These are phyloP conservation scores for Candida insectalens DNA, from an alignment of 805 yeast genomes.

Conservation along the genomic window DNA sequence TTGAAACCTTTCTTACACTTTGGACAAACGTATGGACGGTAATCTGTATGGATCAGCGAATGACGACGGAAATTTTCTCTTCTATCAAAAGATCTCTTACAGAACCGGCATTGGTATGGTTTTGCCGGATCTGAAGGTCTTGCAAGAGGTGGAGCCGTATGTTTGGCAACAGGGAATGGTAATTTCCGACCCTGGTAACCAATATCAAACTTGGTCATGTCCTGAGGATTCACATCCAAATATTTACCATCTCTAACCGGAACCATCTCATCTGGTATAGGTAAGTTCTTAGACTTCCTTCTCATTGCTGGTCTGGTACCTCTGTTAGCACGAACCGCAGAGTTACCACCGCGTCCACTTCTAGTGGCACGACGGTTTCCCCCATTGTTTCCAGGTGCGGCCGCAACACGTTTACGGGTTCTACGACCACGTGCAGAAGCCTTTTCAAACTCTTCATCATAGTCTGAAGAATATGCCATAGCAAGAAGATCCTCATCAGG, in stretches of 20 bases:
- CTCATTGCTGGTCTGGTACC: neutral
- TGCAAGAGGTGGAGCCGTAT: constrained; percentile 3
- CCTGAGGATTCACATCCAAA: constrained; percentile 3
- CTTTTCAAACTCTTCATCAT: neutral
- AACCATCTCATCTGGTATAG: neutral
- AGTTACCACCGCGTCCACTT: neutral
- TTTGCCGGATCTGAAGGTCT: constrained; percentile 2
- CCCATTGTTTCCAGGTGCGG: no score
- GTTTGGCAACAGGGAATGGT: constrained; percentile 4
- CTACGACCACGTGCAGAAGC: neutral
- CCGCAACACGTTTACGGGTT: neutral
- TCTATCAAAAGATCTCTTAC: constrained; percentile 18
- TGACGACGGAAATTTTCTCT: constrained; percentile 20
- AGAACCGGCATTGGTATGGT: constrained; percentile 14
- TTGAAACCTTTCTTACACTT: constrained; percentile 19
- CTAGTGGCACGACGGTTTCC: neutral
- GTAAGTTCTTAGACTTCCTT: neutral
- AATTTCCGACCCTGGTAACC: constrained; percentile 3
- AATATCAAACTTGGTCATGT: constrained; percentile 3
- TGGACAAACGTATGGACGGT: constrained; percentile 18
- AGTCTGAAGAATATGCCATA: neutral
- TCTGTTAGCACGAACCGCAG: neutral
- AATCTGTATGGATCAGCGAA: constrained; percentile 17
- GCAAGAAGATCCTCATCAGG: neutral
- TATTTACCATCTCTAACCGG: constrained; percentile 1